phyloP scores from a whole-genome alignment of 2,329 filamentous ascomycete genomes.

The Diaporthe velutina region DNA sequence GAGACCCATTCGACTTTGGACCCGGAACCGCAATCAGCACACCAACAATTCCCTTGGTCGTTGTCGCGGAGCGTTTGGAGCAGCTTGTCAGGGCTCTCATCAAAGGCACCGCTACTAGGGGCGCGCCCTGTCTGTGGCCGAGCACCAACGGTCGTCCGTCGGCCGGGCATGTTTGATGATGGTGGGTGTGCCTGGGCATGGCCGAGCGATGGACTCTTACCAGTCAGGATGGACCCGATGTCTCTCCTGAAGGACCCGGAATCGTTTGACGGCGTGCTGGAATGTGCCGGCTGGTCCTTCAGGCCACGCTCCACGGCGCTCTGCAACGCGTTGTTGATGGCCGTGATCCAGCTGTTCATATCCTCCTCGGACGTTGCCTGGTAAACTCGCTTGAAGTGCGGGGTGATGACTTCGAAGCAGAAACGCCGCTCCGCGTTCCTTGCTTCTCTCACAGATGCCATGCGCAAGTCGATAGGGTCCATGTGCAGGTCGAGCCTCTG shows the following conservation, averaged over 20 bases:
- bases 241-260: constrained; percentile 76
- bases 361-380: constrained; percentile 98
- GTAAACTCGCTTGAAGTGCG: constrained; percentile 94
- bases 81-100: constrained; percentile 87
- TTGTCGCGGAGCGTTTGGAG: constrained; percentile 89
- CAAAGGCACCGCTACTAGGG: constrained; percentile 70
- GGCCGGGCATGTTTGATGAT: constrained; percentile 73
- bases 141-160: constrained; percentile 92
- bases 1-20: constrained; percentile 99
- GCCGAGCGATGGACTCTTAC: constrained; percentile 83
- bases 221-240: constrained; percentile 92
- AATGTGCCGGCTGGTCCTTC: constrained; percentile 62
- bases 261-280: constrained; percentile 59
- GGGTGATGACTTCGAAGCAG: constrained; percentile 98
- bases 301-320: constrained; percentile 88
- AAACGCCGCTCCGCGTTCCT: constrained; percentile 94
- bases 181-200: constrained; percentile 63
- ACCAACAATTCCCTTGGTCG: constrained; percentile 93
- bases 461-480: constrained; percentile 96
- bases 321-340: constrained; percentile 97
- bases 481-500: constrained; percentile 96
- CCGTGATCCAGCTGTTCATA: constrained; percentile 95
- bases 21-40: constrained; percentile 92
- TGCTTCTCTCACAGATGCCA: constrained; percentile 96
- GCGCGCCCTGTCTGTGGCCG: constrained; percentile 78